phyloP scores from a whole-genome alignment of 176 grass and related monocot species.

The Pontederia paniculata region DNA sequence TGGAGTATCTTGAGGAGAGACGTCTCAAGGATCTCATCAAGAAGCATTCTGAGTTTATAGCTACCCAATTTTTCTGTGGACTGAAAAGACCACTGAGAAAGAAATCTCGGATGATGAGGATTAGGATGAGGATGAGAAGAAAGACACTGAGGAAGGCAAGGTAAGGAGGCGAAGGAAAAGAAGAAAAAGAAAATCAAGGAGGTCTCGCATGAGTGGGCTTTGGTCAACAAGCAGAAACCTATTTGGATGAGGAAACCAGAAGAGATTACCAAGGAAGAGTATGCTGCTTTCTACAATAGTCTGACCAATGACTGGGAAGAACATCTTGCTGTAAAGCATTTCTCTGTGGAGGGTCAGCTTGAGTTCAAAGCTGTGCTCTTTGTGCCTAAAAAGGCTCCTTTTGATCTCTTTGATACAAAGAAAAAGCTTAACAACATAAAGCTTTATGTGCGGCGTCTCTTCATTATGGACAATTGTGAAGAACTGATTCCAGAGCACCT shows the following conservation, averaged over 20 bases:
- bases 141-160: constrained; percentile 88
- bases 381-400: constrained; percentile 86
- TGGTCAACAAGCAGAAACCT: constrained; percentile 95
- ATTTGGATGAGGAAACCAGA: constrained; percentile 99
- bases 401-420: constrained; percentile 88
- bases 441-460: constrained; percentile 73
- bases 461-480: constrained; percentile 99
- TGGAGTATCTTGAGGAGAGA: constrained; percentile 94
- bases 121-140: no score
- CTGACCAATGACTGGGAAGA: constrained; percentile 98
- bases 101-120: constrained; percentile 94
- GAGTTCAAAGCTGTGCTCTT: constrained; percentile 97
- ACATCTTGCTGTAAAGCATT: constrained; percentile 88
- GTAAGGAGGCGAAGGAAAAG: constrained; percentile 79
- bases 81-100: no score
- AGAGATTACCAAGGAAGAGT: constrained; percentile 95
- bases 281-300: constrained; percentile 96
- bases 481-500: constrained; percentile 88
- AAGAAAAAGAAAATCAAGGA: constrained; percentile 99
- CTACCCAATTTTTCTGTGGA: constrained; percentile 92
- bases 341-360: constrained; percentile 95
- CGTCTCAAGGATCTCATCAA: constrained; percentile 90
- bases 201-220: constrained; percentile 84
- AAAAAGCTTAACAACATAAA: constrained; percentile 97
- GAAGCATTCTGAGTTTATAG: constrained; percentile 99